These are phyloP conservation scores for Phytophthora niederhauseri DNA, from an alignment of 352 stramenopile genomes.

Conservation along the genomic window DNA sequence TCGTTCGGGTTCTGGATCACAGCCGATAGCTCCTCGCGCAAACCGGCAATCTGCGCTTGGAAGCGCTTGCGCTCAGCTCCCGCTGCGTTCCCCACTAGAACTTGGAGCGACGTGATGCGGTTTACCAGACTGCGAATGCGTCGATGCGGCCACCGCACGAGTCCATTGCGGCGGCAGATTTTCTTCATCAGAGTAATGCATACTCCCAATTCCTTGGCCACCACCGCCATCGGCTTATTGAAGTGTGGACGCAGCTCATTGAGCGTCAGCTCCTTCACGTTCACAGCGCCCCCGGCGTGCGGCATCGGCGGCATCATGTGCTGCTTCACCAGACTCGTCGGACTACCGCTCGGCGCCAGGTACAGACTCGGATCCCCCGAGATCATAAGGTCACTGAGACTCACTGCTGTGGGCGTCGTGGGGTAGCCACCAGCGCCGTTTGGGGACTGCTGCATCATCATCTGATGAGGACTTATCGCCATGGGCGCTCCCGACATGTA, in stretches of 20 bases:
- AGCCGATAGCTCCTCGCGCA: slow-evolving; percentile 72
- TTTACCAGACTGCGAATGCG: slow-evolving; percentile 85
- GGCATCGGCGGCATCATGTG: slow-evolving; percentile 51
- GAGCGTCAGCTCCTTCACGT: slow-evolving; percentile 80
- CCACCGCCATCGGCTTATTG: slow-evolving; percentile 85
- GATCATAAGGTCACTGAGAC: slow-evolving; percentile 55
- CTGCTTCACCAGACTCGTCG: slow-evolving; percentile 48
- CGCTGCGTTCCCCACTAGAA: slow-evolving; percentile 56
- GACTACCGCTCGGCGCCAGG: slow-evolving; percentile 41
- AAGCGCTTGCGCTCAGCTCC: slow-evolving; percentile 67
- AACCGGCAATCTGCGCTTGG: slow-evolving; percentile 57
- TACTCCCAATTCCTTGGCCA: slow-evolving; percentile 83
- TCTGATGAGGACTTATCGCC: slow-evolving; percentile 39
- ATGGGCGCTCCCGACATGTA: slow-evolving; percentile 40
- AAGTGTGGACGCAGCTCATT: slow-evolving; percentile 85
- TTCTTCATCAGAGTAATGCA: slow-evolving; percentile 92
- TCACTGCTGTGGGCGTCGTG: slow-evolving; percentile 34
- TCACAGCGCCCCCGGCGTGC: slow-evolving; percentile 47
- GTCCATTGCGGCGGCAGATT: slow-evolving; percentile 83
- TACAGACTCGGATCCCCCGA: slow-evolving; percentile 48
- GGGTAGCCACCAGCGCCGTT: slow-evolving; percentile 30
- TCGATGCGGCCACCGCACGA: slow-evolving; percentile 82
- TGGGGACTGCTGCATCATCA: slow-evolving; percentile 37
- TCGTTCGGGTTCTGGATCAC: slow-evolving; percentile 89
- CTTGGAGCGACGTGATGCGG: slow-evolving; percentile 77